Conservation (phyloP, 192 early-diverging fungal genomes). For the Thoreauomyces humboldtii region DNA sequence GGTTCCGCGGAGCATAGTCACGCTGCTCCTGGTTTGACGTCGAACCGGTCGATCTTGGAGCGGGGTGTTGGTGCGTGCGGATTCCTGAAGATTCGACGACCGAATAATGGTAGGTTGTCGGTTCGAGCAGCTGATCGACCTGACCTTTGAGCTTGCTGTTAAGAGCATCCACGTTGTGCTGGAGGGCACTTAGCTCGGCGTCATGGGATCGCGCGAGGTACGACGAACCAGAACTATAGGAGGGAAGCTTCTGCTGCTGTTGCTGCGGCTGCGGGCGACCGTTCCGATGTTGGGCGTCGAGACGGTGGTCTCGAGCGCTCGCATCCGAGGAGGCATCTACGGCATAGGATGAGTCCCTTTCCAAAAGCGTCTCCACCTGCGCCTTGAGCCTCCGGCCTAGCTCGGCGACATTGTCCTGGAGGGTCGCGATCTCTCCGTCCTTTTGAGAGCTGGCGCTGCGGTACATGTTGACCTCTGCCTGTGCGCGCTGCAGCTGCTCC, state of each 20-base stretch:
- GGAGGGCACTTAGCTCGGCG: neutral
- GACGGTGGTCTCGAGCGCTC: neutral
- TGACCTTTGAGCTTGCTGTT: constrained; percentile 2
- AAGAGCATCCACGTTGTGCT: constrained; percentile 4
- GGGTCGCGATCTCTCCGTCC: constrained; percentile 33
- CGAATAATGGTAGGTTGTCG: no score
- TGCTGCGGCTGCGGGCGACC: neutral
- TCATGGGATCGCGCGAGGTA: neutral
- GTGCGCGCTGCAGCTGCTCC: constrained; percentile 36
- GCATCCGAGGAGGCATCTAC: neutral
- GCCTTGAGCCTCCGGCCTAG: constrained; percentile 21
- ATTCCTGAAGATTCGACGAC: no score
- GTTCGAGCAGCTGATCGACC: no score
- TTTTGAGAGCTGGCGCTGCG: constrained; percentile 17
- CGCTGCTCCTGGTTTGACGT: no score
- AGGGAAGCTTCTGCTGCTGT: neutral
- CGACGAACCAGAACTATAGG: neutral
- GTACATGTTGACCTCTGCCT: constrained; percentile 41
- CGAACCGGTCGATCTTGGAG: no score
- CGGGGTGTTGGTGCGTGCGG: no score
- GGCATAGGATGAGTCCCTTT: neutral
- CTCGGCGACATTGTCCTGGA: constrained; percentile 25
- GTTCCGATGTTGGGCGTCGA: neutral
- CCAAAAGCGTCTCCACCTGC: constrained; percentile 33
- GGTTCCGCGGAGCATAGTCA: no score